These are phyloP conservation scores for Verticillium longisporum DNA, from an alignment of 2,329 filamentous ascomycete genomes.

Conservation along the genomic window DNA sequence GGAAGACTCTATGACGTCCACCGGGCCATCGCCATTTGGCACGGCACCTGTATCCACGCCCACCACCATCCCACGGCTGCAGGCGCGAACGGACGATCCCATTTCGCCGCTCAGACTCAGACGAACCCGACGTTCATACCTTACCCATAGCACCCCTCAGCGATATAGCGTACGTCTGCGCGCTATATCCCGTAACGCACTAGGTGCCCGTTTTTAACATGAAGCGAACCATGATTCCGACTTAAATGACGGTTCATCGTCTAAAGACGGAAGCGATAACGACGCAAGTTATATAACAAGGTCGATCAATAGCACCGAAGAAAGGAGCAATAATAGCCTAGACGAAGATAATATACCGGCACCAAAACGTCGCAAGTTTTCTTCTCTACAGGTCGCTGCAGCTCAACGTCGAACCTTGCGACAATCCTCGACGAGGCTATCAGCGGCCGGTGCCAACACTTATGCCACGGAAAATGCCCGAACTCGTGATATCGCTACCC, in stretches of 20 bases:
- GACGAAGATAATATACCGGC: slow-evolving; percentile 3
- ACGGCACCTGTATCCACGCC: not conserved
- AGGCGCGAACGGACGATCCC: not conserved
- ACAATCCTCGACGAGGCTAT: not conserved
- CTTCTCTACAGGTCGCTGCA: not conserved
- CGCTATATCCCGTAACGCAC: not conserved
- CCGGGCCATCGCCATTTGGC: not conserved
- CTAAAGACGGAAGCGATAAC: not conserved
- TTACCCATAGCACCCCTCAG: not conserved
- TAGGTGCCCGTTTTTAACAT: not conserved
- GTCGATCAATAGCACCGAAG: not conserved
- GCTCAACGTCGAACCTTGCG: not conserved
- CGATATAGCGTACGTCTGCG: not conserved
- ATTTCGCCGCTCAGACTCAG: not conserved
- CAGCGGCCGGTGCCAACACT: not conserved
- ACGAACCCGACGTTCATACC: not conserved
- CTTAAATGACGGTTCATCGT: not conserved
- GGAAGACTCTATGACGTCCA: not conserved
- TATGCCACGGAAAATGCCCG: not conserved
- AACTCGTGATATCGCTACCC: not conserved
- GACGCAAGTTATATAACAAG: not conserved
- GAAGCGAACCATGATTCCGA: not conserved
- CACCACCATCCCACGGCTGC: not conserved
- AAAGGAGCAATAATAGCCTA: not conserved
- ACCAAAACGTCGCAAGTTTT: slow-evolving; percentile 8